A percentile compares a stretch with the other conserved stretches of the same genome.
These are phyloP conservation scores for Capsicum rhomboideum DNA, from an alignment of 257 asterid genomes.

Conservation along the genomic window DNA sequence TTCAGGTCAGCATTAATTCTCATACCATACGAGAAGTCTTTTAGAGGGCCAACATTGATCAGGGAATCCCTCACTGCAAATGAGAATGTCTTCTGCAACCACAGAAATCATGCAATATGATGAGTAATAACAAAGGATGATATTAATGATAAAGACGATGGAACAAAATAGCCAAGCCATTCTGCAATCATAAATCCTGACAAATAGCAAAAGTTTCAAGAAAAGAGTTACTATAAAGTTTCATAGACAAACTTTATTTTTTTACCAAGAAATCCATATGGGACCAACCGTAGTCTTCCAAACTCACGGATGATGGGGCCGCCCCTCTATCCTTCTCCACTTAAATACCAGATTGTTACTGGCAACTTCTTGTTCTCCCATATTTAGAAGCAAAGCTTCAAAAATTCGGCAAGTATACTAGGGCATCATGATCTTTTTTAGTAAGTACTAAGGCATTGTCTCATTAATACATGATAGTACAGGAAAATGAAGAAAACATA, in stretches of 20 bases:
- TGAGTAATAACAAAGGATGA: constrained; percentile 3
- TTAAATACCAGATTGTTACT: neutral
- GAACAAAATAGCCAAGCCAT: constrained; percentile 3
- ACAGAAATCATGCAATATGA: constrained; percentile 13
- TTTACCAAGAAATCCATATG: neutral
- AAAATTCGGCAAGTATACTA: neutral
- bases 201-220: neutral
- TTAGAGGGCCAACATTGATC: constrained; percentile 87
- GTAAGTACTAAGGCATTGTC: neutral
- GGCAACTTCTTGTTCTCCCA: neutral
- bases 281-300: neutral
- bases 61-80: constrained; percentile 91
- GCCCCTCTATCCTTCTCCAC: neutral
- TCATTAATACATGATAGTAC: neutral
- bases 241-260: neutral
- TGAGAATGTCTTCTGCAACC: constrained; percentile 74
- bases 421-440: neutral
- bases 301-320: neutral
- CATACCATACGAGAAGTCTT: constrained; percentile 86
- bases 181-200: neutral
- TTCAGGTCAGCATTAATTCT: constrained; percentile 79
- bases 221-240: neutral
- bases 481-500: neutral
- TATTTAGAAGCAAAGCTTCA: neutral
- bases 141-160: neutral